A percentile compares a stretch with the other conserved stretches of the same genome.
These are phyloP conservation scores for Agaricus sinodeliciosus DNA, from an alignment of 768 basidiomycete genomes.

Conservation along the genomic window DNA sequence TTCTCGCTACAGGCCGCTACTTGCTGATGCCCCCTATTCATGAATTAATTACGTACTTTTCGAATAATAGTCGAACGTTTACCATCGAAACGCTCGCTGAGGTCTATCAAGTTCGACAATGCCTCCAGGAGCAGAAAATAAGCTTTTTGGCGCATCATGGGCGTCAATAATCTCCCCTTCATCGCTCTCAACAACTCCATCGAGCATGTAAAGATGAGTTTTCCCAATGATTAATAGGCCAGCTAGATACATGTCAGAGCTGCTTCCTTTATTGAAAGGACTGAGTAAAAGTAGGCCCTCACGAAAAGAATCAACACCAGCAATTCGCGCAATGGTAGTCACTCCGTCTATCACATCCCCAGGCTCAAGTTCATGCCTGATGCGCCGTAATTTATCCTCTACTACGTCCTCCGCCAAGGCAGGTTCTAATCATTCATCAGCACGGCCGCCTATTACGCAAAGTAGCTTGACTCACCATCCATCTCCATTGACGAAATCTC, in stretches of 20 bases:
- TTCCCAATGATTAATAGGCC: constrained; percentile 85
- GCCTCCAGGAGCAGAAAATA: constrained; percentile 83
- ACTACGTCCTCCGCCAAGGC: constrained; percentile 70
- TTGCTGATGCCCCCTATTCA: constrained; percentile 67
- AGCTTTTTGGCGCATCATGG: constrained; percentile 71
- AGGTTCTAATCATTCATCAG: constrained; percentile 30
- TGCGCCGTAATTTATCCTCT: constrained; percentile 84
- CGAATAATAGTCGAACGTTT: constrained; percentile 12
- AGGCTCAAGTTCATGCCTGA: constrained; percentile 81
- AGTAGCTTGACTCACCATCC: constrained; percentile 37
- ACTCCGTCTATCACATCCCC: constrained; percentile 88
- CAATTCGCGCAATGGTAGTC: constrained; percentile 79
- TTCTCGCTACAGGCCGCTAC: constrained; percentile 74
- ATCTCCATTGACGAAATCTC: constrained; percentile 58
- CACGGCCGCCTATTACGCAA: background rate
- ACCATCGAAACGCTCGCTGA: constrained; percentile 83
- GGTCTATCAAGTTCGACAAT: constrained; percentile 74
- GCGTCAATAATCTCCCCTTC: constrained; percentile 87
- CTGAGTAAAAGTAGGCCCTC: constrained; percentile 21
- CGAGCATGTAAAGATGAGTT: constrained; percentile 83
- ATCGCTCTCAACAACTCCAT: constrained; percentile 83
- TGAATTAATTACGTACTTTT: too few species aligned
- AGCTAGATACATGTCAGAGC: constrained; percentile 35
- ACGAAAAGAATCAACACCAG: constrained; percentile 92
- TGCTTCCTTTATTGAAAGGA: background rate